Percentiles rank a stretch among this genome's conserved stretches.
Conservation (phyloP, 1,284 basidiomycete species). For the Cronartium quercuum region DNA sequence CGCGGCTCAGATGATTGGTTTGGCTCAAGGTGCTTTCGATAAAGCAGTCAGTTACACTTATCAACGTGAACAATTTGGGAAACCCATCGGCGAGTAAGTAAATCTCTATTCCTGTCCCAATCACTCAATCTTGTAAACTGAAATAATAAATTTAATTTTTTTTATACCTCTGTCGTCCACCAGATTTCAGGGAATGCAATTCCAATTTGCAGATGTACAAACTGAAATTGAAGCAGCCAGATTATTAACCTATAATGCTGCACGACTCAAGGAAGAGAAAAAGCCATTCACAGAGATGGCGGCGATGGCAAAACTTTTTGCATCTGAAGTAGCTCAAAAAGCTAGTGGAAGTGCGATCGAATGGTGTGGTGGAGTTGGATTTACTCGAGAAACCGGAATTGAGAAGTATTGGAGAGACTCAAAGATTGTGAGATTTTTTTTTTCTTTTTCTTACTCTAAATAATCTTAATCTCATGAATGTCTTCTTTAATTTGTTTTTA, state of each 20-base stretch:
- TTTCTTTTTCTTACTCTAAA: background rate
- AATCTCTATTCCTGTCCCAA: background rate
- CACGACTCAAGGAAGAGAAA: conserved; percentile 84
- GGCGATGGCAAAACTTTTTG: conserved; percentile 83
- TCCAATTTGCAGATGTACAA: conserved; percentile 72
- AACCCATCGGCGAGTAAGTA: conserved; percentile 64
- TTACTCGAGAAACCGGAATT: conserved; percentile 86
- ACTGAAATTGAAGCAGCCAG: conserved; percentile 75
- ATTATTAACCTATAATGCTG: conserved; percentile 92
- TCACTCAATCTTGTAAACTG: background rate
- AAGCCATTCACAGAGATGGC: conserved; percentile 88
- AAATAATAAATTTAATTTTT: background rate
- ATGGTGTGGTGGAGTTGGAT: conserved; percentile 92
- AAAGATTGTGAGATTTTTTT: conserved; percentile 58
- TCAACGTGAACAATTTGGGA: conserved; percentile 87
- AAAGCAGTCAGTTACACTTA: conserved; percentile 88
- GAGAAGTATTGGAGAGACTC: conserved; percentile 79
- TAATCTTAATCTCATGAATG: background rate
- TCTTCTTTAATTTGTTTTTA: conserved; percentile 7
- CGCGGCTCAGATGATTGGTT: conserved; percentile 73
- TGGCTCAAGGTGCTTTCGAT: conserved; percentile 94
- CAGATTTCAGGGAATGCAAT: conserved; percentile 89
- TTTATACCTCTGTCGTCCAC: conserved; percentile 8
- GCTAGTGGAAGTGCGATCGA: conserved; percentile 87
- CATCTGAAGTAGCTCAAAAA: conserved; percentile 78